Evolutionary conservation across 495 filamentous ascomycete species (phyloP), one percentile per base, ranked within the genome.

Genomic region (Podospora didyma): DNA sequence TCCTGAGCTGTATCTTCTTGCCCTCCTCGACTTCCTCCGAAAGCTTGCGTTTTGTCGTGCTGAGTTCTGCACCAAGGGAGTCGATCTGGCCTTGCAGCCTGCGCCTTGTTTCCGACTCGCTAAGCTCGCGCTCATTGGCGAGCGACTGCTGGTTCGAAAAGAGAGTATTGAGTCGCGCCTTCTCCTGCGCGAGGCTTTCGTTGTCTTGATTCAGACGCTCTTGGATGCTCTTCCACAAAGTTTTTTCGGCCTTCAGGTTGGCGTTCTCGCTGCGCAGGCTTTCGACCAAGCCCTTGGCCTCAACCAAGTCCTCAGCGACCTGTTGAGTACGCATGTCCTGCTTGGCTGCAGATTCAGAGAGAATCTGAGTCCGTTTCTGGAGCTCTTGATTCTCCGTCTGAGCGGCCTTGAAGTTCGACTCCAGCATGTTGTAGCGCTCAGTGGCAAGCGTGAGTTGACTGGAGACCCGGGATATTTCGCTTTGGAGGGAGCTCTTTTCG

Each of bases 231-330:
- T 93, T 96, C 88, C 86, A 93, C 21, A 97, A 77, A 3, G 86
- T 85, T 69, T 93, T 95, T 65, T 97, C 93, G 0, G 92, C 92
- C 69, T 93, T 95, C 11, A 96, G 83, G 68, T 96, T 96, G 19
- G 91, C 88, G 57, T 82, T 93, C 61, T 97, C 94, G 46, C 86
- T 90, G 20, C 92, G 89, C 73, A 97, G 81, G 62, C 89, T 92
- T 62, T 98, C 93, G 10, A 86, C 75, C 35, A 93, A 69, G 55
- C 85, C 88, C 61, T 87, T 88, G 1, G 87, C 84, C 68, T 96
- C 94, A 9, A 97, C 84, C 0, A 97, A 79, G 62, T 99, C 93
- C 72, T 99, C 95, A 0, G 90, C 89, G 46, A 90, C 86, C 71
- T 96, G 90, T 62, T 97, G 94, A 12, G 86, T 93, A 39, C 82